A percentile compares a stretch with the other conserved stretches of the same genome.
phyloP scores from a whole-genome alignment of 208 protist genomes.

The Zelonia costaricensis region DNA sequence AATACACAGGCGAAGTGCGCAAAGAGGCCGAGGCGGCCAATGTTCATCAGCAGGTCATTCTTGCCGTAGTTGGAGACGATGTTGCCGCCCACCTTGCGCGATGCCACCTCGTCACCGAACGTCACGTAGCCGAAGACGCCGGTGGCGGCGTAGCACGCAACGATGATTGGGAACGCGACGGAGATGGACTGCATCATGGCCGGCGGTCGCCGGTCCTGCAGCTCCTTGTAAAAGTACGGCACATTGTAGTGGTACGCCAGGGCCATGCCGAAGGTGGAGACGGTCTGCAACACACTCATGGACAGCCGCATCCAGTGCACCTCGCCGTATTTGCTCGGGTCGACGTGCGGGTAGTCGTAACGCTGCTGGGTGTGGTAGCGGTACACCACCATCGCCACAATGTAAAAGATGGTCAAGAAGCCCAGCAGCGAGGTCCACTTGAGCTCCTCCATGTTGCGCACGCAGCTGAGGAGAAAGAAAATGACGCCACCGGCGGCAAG shows the following conservation, averaged over 20 bases:
- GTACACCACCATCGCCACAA: constrained; percentile 57
- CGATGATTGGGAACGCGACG: constrained; percentile 63
- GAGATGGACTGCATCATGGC: constrained; percentile 69
- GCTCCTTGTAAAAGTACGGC: constrained; percentile 80
- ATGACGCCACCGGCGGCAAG: constrained; percentile 49
- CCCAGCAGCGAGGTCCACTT: constrained; percentile 82
- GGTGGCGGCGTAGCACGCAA: constrained; percentile 51
- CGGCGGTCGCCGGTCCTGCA: constrained; percentile 41
- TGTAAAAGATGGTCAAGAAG: constrained; percentile 85
- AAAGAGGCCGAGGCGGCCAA: constrained; percentile 77
- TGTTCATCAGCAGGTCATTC: constrained; percentile 59
- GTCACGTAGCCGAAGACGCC: constrained; percentile 74
- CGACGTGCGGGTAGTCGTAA: constrained; percentile 43
- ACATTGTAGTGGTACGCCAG: constrained; percentile 82
- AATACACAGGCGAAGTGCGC: constrained; percentile 85
- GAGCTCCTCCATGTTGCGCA: constrained; percentile 83
- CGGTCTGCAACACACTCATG: constrained; percentile 37
- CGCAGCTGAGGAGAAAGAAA: constrained; percentile 72
- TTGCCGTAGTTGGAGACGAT: constrained; percentile 66
- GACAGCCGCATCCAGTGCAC: constrained; percentile 43
- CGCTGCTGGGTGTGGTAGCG: constrained; percentile 51
- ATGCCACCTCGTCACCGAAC: constrained; percentile 56
- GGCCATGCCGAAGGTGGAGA: constrained; percentile 64
- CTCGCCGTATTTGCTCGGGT: constrained; percentile 31
- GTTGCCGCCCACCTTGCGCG: constrained; percentile 44